phyloP scores from a whole-genome alignment of 805 yeast species.

The Soucietia sequanensis region DNA sequence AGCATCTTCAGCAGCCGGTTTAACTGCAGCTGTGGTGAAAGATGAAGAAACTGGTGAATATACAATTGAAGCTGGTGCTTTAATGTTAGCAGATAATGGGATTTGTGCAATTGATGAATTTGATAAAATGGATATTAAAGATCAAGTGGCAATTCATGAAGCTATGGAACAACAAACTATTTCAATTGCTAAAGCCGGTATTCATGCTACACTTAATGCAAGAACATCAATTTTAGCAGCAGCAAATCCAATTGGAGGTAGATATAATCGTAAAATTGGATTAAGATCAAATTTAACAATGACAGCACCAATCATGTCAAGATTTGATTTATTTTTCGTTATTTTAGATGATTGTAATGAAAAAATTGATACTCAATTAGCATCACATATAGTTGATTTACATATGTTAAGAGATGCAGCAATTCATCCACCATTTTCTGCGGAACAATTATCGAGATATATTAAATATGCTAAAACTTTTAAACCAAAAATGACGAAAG shows the following conservation, averaged over 20 bases:
- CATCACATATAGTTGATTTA: slow-evolving; percentile 87
- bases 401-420: slow-evolving; percentile 92
- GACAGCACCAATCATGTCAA: slow-evolving; percentile 99
- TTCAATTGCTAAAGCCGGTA: slow-evolving; percentile 96
- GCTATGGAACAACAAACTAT: slow-evolving; percentile 99
- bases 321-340: slow-evolving; percentile 94
- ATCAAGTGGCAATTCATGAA: slow-evolving; percentile 97
- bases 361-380: slow-evolving; percentile 82
- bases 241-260: slow-evolving; percentile 98
- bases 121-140: slow-evolving; percentile 97
- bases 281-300: slow-evolving; percentile 83
- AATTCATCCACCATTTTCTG: slow-evolving; percentile 81
- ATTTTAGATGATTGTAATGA: slow-evolving; percentile 94
- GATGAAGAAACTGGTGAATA: slow-evolving; percentile 97
- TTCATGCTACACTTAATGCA: slow-evolving; percentile 92
- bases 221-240: slow-evolving; percentile 95
- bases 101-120: slow-evolving; percentile 98
- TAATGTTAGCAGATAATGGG: slow-evolving; percentile 95
- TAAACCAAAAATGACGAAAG: slow-evolving; percentile 82
- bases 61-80: slow-evolving; percentile 97
- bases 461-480: slow-evolving; percentile 91
- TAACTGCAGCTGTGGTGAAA: slow-evolving; percentile 95
- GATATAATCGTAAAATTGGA: slow-evolving; percentile 85
- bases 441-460: slow-evolving; percentile 84
- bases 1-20: slow-evolving; percentile 98